Evolutionary conservation across 2,329 filamentous ascomycete species (phyloP), one percentile per base, ranked within the genome.

Genomic region (Rutstroemia sp.): DNA sequence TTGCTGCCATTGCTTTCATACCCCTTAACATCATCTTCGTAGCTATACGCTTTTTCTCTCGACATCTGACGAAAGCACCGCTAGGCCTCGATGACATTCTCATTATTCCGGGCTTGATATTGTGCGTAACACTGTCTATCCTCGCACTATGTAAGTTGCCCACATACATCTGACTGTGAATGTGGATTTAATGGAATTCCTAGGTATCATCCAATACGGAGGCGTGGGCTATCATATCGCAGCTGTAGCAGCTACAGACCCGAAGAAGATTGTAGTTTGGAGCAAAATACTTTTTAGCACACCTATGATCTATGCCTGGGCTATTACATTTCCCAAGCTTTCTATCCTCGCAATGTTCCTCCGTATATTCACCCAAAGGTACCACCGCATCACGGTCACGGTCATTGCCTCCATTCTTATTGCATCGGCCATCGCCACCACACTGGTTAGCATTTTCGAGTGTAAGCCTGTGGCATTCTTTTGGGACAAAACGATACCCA

Each of bases 311-410:
- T 51, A 51, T 42, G 10, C 25, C 12, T 25, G 17, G 21, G 48
- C 48, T 3, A 17, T 42, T 51, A 51, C 36, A 25, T 51, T 51
- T 16, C 48, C 48, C 17, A 51, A 51, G n/a, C 39, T 51, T n/a
- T 25, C 48, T n/a, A 51, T 51, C 19, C 39, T 51, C 12, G 21
- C 36, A 23, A 23, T 51, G 17, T 51, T 25, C 36, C 23, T 51
- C 19, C 48, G 48, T 9, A 51, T 51, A n/a, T 51, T 51, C 36
- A 51, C 48, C 9, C 23, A 25, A n/a, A 39, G 19, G 19, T 7
- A 21, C 17, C 42, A 51, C 25, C 48, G 48, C 16, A 51, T 5
- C 14, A 27, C 48, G 19, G 21, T 23, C 36, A 25, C 19, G 3
- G 14, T 39, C 25, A 42, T 51, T 17, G 39, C 39, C 25, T 23